These are phyloP conservation scores for Starmerella etchellsii DNA, from an alignment of 805 yeast species.

Conservation along the genomic window DNA sequence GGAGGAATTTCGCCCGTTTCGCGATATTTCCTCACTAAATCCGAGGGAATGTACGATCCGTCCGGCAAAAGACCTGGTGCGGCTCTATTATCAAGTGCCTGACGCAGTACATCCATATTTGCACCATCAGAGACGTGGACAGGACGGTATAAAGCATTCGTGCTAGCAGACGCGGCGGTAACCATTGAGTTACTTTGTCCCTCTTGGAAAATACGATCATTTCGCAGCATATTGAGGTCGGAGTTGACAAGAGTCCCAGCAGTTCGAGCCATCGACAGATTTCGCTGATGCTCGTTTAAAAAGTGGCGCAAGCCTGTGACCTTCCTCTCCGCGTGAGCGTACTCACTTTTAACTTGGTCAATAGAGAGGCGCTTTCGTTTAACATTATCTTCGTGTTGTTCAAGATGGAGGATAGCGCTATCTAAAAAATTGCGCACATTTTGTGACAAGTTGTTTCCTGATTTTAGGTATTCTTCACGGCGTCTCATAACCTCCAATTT, in stretches of 20 bases:
- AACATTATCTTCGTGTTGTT: background rate
- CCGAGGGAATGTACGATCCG: conserved; percentile 1
- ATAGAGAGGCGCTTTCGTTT: background rate
- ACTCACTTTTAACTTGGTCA: background rate
- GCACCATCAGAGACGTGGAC: conserved; percentile 1
- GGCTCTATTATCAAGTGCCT: conserved; percentile 1
- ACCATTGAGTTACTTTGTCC: conserved; percentile 14
- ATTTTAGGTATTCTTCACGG: background rate
- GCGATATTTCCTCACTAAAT: background rate
- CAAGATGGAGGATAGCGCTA: background rate
- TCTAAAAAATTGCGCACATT: background rate
- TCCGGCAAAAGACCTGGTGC: conserved; percentile 15
- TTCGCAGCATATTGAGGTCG: background rate
- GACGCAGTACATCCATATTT: conserved; percentile 1
- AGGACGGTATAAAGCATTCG: conserved; percentile 8
- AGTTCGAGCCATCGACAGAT: conserved; percentile 3
- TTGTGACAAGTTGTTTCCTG: too few species aligned
- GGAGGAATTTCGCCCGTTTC: background rate
- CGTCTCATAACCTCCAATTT: background rate
- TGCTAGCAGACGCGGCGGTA: conserved; percentile 6
- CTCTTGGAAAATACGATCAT: conserved; percentile 10
- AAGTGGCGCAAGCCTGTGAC: conserved; percentile 7
- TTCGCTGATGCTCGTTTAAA: background rate
- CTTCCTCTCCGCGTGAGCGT: background rate
- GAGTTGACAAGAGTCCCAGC: background rate